A percentile compares a stretch with the other conserved stretches of the same genome.
phyloP scores from a whole-genome alignment of 108 stramenopile species.

The Nitzschia palea region DNA sequence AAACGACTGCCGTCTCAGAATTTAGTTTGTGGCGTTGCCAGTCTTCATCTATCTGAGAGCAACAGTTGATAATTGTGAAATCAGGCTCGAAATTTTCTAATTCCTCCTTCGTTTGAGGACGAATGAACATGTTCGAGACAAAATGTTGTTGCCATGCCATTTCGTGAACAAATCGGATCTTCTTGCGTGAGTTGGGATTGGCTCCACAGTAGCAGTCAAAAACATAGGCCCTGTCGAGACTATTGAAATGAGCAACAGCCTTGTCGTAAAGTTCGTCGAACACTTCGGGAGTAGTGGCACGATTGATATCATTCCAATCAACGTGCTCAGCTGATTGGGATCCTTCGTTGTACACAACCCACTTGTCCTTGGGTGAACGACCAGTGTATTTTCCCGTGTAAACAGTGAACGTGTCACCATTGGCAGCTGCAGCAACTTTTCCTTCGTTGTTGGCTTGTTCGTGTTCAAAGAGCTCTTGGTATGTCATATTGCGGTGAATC shows the following conservation, averaged over 20 bases:
- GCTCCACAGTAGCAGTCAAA: slow-evolving; percentile 95
- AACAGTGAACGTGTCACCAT: slow-evolving; percentile 91
- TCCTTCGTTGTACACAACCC: slow-evolving; percentile 77
- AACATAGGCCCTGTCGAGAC: slow-evolving; percentile 85
- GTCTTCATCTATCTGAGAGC: slow-evolving; percentile 87
- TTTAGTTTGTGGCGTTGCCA: slow-evolving; percentile 90
- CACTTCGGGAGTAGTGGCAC: slow-evolving; percentile 87
- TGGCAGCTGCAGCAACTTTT: slow-evolving; percentile 73
- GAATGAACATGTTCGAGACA: slow-evolving; percentile 97
- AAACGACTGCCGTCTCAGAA: slow-evolving; percentile 93
- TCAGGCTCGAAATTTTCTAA: slow-evolving; percentile 89
- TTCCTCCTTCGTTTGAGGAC: slow-evolving; percentile 72
- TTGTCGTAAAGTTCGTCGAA: slow-evolving; percentile 94
- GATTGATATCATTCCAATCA: slow-evolving; percentile 95
- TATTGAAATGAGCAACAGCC: slow-evolving; percentile 90
- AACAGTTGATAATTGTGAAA: slow-evolving; percentile 97
- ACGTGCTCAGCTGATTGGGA: slow-evolving; percentile 78
- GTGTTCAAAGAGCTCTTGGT: slow-evolving; percentile 90
- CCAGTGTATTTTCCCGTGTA: slow-evolving; percentile 98
- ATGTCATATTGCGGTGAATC: slow-evolving; percentile 90
- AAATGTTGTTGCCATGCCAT: slow-evolving; percentile 96
- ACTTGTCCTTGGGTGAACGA: slow-evolving; percentile 96
- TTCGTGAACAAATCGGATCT: slow-evolving; percentile 95
- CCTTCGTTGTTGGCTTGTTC: slow-evolving; percentile 92
- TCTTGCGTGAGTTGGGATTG: slow-evolving; percentile 80